Evolutionary conservation across 2,329 filamentous ascomycete genomes (phyloP).

Genomic region (Sclerotinia borealis): DNA sequence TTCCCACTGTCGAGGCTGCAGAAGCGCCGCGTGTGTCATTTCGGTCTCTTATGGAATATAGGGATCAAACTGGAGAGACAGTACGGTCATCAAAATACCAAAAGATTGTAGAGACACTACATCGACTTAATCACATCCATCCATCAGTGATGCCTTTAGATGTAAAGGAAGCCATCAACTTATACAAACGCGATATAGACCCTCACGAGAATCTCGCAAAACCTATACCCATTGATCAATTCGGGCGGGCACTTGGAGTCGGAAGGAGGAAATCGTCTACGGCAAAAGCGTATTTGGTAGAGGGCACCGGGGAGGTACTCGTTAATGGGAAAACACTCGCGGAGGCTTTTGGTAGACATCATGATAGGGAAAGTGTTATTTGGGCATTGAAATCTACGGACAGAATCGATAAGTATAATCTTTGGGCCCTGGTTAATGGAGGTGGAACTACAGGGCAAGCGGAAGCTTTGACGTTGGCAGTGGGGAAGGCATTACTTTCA

Average conservation of each 20-base stretch:
- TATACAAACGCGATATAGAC: constrained; percentile 71
- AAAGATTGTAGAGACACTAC: constrained; percentile 67
- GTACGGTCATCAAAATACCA: constrained; percentile 74
- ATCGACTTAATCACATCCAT: constrained; percentile 79
- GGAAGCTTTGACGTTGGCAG: constrained; percentile 84
- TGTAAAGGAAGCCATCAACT: constrained; percentile 56
- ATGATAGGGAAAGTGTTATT: constrained; percentile 89
- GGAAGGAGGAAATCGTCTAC: constrained; percentile 84
- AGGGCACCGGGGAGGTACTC: constrained; percentile 83
- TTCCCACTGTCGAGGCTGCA: constrained; percentile 61
- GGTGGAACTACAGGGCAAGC: constrained; percentile 94
- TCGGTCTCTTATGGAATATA: constrained; percentile 74
- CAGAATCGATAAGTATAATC: constrained; percentile 91
- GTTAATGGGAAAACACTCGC: constrained; percentile 85
- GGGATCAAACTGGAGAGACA: constrained; percentile 61
- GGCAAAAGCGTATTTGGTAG: constrained; percentile 81
- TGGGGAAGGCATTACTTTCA: constrained; percentile 79
- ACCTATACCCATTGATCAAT: constrained; percentile 63
- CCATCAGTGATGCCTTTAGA: constrained; percentile 67
- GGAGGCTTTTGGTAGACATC: constrained; percentile 76
- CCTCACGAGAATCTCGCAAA: constrained; percentile 58
- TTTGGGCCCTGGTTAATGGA: constrained; percentile 78
- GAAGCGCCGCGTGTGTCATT: constrained; percentile 72
- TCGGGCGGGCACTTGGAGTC: constrained; percentile 71
- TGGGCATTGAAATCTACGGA: constrained; percentile 83